A percentile compares a stretch with the other conserved stretches of the same genome.
Evolutionary conservation across 2,329 filamentous ascomycete species (phyloP).

Genomic region (Paecilomyces sp.): DNA sequence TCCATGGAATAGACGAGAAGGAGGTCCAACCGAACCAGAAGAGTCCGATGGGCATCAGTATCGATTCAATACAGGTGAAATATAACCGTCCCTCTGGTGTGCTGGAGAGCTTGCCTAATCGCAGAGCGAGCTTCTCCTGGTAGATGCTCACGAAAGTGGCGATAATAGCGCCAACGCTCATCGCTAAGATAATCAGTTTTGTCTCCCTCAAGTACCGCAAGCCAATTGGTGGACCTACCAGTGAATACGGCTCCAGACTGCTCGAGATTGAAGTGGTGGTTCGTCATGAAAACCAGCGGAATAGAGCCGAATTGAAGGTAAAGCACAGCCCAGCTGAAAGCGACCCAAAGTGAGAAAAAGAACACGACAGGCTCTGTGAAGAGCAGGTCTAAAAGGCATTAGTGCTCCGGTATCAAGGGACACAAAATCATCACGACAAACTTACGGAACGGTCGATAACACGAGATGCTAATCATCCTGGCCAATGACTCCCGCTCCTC

Average conservation of each 20-base stretch:
- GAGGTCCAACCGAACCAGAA: conserved; percentile 75
- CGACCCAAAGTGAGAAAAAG: conserved; percentile 79
- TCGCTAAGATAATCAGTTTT: conserved; percentile 36
- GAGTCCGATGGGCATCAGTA: conserved; percentile 69
- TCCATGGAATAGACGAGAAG: conserved; percentile 59
- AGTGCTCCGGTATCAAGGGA: not conserved
- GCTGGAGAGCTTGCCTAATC: conserved; percentile 36
- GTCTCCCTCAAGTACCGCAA: not conserved
- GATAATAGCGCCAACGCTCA: conserved; percentile 60
- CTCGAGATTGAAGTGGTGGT: conserved; percentile 61
- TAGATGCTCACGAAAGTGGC: conserved; percentile 63
- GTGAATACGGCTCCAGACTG: conserved; percentile 67
- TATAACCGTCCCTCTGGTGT: conserved; percentile 74
- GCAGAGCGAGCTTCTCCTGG: conserved; percentile 61
- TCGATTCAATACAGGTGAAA: conserved; percentile 70
- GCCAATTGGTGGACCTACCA: conserved; percentile 16
- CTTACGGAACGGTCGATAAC: conserved; percentile 66
- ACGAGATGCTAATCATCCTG: conserved; percentile 65
- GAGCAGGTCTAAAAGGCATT: conserved; percentile 41
- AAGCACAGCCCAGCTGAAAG: conserved; percentile 82
- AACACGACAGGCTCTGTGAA: conserved; percentile 57
- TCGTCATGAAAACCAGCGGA: conserved; percentile 65
- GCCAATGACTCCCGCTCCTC: conserved; percentile 63
- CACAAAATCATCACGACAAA: conserved; percentile 3
- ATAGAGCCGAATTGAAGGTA: conserved; percentile 80